A percentile compares a stretch with the other conserved stretches of the same genome.
phyloP scores from a whole-genome alignment of 2,329 filamentous ascomycete species.

The Aspergillus awamori region DNA sequence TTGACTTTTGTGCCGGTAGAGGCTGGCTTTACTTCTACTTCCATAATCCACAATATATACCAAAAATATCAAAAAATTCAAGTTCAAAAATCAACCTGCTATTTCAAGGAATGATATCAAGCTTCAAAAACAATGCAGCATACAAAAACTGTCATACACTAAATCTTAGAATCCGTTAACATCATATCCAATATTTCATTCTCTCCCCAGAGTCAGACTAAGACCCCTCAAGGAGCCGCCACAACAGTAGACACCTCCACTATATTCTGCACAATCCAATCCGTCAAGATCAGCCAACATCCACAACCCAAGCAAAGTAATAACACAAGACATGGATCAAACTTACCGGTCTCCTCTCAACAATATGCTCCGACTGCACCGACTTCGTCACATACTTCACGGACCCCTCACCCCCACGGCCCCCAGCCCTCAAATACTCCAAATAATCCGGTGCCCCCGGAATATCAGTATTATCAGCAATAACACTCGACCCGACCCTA shows the following conservation, averaged over 20 bases:
- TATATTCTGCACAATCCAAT: conserved; percentile 17
- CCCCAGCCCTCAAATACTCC: conserved; percentile 40
- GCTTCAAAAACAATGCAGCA: not conserved
- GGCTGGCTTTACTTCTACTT: no score
- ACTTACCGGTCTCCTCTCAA: conserved; percentile 17
- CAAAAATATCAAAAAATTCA: no score
- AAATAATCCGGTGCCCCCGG: conserved; percentile 48
- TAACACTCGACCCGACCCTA: conserved; percentile 32
- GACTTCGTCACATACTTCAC: conserved; percentile 31
- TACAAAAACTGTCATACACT: not conserved
- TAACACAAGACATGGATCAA: not conserved
- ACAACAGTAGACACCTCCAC: conserved; percentile 27
- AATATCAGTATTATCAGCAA: conserved; percentile 46
- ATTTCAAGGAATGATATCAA: not conserved
- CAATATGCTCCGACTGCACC: conserved; percentile 9
- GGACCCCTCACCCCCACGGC: conserved; percentile 13
- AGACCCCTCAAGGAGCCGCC: not conserved
- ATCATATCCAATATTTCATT: not conserved
- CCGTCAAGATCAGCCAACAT: not conserved
- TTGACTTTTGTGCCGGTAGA: no score
- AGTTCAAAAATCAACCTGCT: no score
- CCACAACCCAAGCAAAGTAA: not conserved
- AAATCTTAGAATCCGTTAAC: no score
- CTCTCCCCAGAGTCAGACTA: not conserved
- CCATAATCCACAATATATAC: no score